These are phyloP conservation scores for Picochlorum sp. DNA, from an alignment of 139 green algal genomes.

Conservation along the genomic window DNA sequence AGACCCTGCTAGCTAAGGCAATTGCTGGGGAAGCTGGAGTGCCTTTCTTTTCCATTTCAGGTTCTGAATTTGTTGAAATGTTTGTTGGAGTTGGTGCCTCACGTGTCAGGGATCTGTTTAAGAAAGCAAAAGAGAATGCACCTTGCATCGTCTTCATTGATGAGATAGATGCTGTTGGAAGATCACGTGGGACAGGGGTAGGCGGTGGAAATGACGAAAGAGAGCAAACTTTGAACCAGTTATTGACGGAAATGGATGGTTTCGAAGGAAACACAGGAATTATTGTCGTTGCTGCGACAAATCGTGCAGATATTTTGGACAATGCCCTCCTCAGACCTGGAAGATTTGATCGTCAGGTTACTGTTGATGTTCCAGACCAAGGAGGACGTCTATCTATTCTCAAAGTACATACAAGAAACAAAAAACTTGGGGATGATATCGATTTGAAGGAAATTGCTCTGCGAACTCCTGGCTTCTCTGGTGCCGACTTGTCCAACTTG, in stretches of 20 bases:
- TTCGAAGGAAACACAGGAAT: slow-evolving; percentile 99
- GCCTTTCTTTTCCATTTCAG: slow-evolving; percentile 97
- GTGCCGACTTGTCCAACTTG: slow-evolving; percentile 96
- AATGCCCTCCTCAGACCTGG: slow-evolving; percentile 91
- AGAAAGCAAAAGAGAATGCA: slow-evolving; percentile 98
- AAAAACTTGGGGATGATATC: slow-evolving; percentile 88
- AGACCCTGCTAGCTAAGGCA: slow-evolving; percentile 97
- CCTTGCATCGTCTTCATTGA: slow-evolving; percentile 99
- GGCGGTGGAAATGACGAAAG: slow-evolving; percentile 98
- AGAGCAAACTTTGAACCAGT: slow-evolving; percentile 99
- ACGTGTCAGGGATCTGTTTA: slow-evolving; percentile 94
- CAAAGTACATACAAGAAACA: slow-evolving; percentile 88
- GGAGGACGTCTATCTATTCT: slow-evolving; percentile 92
- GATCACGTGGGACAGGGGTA: slow-evolving; percentile 84
- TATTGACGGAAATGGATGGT: slow-evolving; percentile 92
- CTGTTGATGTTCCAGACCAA: slow-evolving; percentile 92
- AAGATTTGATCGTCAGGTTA: slow-evolving; percentile 92
- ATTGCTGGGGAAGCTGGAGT: slow-evolving; percentile 93
- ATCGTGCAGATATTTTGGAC: slow-evolving; percentile 96
- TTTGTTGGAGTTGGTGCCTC: slow-evolving; percentile 96
- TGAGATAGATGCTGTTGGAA: slow-evolving; percentile 97
- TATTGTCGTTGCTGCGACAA: slow-evolving; percentile 97
- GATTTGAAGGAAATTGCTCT: slow-evolving; percentile 90
- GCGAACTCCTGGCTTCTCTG: slow-evolving; percentile 72
- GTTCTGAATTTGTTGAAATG: slow-evolving; percentile 98